Conservation (phyloP, 2,329 filamentous ascomycete genomes). For the Neurospora sp. region DNA sequence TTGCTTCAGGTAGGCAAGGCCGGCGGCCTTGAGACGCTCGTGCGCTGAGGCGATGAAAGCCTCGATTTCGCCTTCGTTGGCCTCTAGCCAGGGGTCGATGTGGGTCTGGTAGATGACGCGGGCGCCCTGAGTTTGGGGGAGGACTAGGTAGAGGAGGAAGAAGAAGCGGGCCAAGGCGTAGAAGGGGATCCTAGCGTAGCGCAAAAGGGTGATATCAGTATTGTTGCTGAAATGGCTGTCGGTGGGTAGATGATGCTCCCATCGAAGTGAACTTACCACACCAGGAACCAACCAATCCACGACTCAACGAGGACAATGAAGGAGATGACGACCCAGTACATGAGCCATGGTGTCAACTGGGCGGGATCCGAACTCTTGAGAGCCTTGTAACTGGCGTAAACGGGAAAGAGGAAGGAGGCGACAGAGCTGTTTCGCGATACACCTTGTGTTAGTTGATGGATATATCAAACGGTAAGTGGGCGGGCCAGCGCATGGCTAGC, state of each 20-base stretch:
- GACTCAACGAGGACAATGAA: slow-evolving; percentile 75
- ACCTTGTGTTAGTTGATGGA: slow-evolving; percentile 5
- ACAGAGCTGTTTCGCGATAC: slow-evolving; percentile 50
- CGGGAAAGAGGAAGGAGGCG: slow-evolving; percentile 83
- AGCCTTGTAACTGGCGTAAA: slow-evolving; percentile 97
- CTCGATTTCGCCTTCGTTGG: slow-evolving; percentile 85
- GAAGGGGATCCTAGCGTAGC: slow-evolving; percentile 65
- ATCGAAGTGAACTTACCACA: slow-evolving; percentile 46
- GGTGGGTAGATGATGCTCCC: not conserved
- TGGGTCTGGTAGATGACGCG: slow-evolving; percentile 75
- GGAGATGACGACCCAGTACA: slow-evolving; percentile 96
- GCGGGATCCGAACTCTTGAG: slow-evolving; percentile 86
- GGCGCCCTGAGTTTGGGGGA: slow-evolving; percentile 95
- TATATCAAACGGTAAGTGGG: slow-evolving; percentile 4
- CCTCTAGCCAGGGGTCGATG: slow-evolving; percentile 76
- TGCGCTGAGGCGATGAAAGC: slow-evolving; percentile 77
- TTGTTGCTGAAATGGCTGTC: slow-evolving; percentile 1
- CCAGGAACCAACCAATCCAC: slow-evolving; percentile 77
- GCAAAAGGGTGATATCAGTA: not conserved
- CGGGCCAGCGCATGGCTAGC: slow-evolving; percentile 12
- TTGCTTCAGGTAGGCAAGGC: slow-evolving; percentile 64
- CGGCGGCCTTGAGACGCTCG: slow-evolving; percentile 65
- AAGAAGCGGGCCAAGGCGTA: slow-evolving; percentile 84
- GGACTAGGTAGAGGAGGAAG: slow-evolving; percentile 86
- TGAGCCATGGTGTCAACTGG: slow-evolving; percentile 91